A percentile compares a stretch with the other conserved stretches of the same genome.
phyloP scores from a whole-genome alignment of 805 yeast species.

The Myxozyma kluyveri region DNA sequence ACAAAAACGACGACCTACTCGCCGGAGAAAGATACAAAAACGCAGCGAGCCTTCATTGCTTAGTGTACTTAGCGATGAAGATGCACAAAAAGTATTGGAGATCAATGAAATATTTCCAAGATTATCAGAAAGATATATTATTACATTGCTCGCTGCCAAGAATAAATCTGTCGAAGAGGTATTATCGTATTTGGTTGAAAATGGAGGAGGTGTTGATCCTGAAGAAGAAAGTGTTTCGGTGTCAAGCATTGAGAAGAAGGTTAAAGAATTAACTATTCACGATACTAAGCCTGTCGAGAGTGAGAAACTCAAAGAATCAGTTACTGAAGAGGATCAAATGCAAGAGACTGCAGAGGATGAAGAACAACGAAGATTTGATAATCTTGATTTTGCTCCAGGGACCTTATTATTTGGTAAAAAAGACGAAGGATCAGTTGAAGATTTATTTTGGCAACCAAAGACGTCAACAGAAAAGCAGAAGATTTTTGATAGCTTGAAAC shows the following conservation, averaged over 20 bases:
- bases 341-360: background rate
- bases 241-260: background rate
- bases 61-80: conserved; percentile 1
- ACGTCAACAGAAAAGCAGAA: conserved; percentile 18
- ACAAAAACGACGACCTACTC: background rate
- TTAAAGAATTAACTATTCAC: background rate
- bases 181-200: conserved; percentile 15
- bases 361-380: conserved; percentile 12
- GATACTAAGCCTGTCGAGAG: background rate
- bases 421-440: conserved; percentile 15
- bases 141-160: conserved; percentile 2
- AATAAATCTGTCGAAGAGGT: conserved; percentile 8
- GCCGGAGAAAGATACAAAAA: background rate
- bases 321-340: background rate
- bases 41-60: background rate
- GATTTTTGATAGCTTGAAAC: conserved; percentile 19
- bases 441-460: conserved; percentile 5
- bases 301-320: background rate
- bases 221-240: background rate
- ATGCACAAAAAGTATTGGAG: conserved; percentile 11
- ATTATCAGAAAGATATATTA: conserved; percentile 6
- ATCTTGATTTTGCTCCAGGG: conserved; percentile 24
- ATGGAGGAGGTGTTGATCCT: background rate
- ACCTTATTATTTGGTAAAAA: conserved; percentile 16
- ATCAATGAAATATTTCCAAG: conserved; percentile 12